Conservation (phyloP, 345 rosid genomes). For the Citrus cavaleriei region DNA sequence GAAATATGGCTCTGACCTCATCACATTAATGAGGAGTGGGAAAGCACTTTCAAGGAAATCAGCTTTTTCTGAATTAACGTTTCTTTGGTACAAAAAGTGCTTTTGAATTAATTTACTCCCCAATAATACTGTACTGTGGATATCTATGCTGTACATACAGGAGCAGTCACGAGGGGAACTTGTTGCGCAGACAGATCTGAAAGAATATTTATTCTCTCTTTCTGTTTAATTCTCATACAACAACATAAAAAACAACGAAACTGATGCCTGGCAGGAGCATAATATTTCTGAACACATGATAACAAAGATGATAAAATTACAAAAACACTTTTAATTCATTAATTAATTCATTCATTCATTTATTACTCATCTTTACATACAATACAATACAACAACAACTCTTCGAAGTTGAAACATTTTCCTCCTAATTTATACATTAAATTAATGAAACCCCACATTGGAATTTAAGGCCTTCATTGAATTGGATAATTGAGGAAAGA, state of each 20-base stretch:
- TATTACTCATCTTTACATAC: neutral
- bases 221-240: constrained; percentile 21
- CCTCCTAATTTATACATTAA: neutral
- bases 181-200: constrained; percentile 27
- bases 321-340: neutral
- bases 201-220: constrained; percentile 34
- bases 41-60: neutral
- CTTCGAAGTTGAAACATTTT: neutral
- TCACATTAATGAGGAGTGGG: constrained; percentile 9
- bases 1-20: neutral
- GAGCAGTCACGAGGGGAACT: constrained; percentile 42
- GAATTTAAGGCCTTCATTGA: constrained; percentile 2
- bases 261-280: constrained; percentile 31
- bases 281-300: constrained; percentile 29
- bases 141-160: neutral
- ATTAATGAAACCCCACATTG: neutral
- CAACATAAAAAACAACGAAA: constrained; percentile 52
- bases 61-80: neutral
- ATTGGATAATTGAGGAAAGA: constrained; percentile 1
- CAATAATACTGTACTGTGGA: no score
- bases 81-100: neutral
- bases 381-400: neutral
- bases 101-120: no score
- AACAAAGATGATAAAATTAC: constrained; percentile 21
- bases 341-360: no score